Base-by-base conservation (phyloP, 2,329 filamentous ascomycete genomes). In the Talaromyces sp. region DNA sequence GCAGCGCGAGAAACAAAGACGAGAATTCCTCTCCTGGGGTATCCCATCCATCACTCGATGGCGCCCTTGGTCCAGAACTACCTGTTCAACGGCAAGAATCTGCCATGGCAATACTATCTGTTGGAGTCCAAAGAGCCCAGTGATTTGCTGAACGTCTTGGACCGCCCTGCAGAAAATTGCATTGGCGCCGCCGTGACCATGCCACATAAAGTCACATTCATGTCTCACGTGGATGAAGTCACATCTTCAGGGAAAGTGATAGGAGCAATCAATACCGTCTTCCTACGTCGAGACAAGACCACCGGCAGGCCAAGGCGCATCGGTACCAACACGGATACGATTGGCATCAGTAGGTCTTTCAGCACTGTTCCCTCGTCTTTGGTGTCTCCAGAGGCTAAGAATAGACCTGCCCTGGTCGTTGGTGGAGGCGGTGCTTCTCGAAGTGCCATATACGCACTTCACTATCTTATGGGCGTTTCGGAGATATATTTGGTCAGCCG, bases 131-230 rank as follows among this genome's bases (percentile, higher is more conserved):
- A 43, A 45, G 45, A 61, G 7, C 60, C 43, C 5, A 38, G 59
- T 25, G 62, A 65, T 38, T 58, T 68, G 7, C 34, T 67, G 3
- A 22, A 47, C 13, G 51, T 54, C 11, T 43, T 68, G 10, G 38
- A 63, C 19, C 34, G 59, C 13, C 13, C 34, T 10, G 17, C 10
- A 31, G 36, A 58, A 2, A 43, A 51, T 8, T 65, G 61, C 31
- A 71, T 75, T 85, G 88, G 88, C 53, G 84, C 87, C 27, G 85
- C 88, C 1, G 86, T 93, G 34, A 93, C 90, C 17, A 93, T 93
- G 90, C 91, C 91, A 0, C 87, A 91, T 80, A 93, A 93, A 76
- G 85, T 93, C 19, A 83, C 87, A 70, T 90, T 93, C 72, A 84
- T 92, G 43, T 82, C 85, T 0, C 81, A 89, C 69, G 83, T 93